Conservation (phyloP, 257 asterid genomes). For the Plantago elongata region DNA sequence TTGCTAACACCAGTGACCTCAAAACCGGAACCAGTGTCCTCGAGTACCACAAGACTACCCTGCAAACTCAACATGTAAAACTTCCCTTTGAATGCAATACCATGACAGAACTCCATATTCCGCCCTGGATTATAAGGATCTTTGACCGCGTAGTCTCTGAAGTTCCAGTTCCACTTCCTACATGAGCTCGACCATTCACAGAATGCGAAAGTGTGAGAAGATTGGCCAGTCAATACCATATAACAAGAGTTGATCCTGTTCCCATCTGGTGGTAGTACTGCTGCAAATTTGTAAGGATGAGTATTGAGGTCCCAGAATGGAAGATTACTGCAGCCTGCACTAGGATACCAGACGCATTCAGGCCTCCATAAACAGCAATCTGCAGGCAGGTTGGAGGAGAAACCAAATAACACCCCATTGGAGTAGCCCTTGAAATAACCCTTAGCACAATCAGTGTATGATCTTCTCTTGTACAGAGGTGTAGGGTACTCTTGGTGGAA, state of each 20-base stretch:
- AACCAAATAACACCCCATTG: constrained; percentile 1
- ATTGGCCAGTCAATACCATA: constrained; percentile 3
- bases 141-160: background rate
- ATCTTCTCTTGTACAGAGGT: background rate
- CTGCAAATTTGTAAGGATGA: constrained; percentile 15
- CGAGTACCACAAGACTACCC: constrained; percentile 5
- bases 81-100: constrained; percentile 16
- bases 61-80: constrained; percentile 27
- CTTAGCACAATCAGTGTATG: background rate
- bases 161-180: background rate
- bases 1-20: constrained; percentile 6
- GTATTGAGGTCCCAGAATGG: background rate
- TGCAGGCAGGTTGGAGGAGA: background rate
- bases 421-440: constrained; percentile 14
- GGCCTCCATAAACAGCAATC: constrained; percentile 10
- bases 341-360: background rate
- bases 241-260: background rate
- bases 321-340: background rate
- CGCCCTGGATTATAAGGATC: constrained; percentile 20
- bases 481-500: too few relatives aligned
- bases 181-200: background rate
- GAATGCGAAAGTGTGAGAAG: background rate
- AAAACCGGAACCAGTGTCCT: constrained; percentile 18
- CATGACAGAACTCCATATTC: constrained; percentile 23
- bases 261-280: constrained; percentile 3